Base-by-base conservation (phyloP, 176 grass and related monocot genomes). In the Rhynchospora pubera region DNA sequence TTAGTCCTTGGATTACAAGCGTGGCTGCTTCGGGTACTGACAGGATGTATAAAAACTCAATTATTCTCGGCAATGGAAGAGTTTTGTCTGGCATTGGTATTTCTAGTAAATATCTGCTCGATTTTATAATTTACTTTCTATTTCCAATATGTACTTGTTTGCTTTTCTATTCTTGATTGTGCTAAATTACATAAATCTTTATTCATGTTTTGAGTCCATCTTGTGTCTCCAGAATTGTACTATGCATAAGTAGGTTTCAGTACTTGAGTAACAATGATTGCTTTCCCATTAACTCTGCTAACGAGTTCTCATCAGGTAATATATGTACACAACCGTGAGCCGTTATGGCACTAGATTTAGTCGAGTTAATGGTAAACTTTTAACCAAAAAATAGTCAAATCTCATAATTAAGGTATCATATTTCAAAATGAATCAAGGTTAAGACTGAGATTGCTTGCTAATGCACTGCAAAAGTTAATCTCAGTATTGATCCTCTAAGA, bases 1-100 rank as follows among this genome's bases (percentile, higher is more conserved):
- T 98, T 83, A 98, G 95, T 79, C 95, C 95, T 76, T 98, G 95
- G 95, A 94, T 94, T 85, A 90, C 83, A 75, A 98, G 90, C 77
- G 90, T 98, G 18, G 92, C 87, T 18, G 95, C 90, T 85, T 98
- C 92, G 3, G 79, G 74, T 21, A 94, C 89, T 12, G 90, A 94
- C 32, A 84, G 92, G 46, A 73, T 83, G 75, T 98, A 98, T 60
- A 93, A 89, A 77, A 94, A 93, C 74, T 84, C 87, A 30, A 75
- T 94, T 63, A 56, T 91, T 74, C 86, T 75, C 82, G 95, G 90
- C 79, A 90, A 85, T 81, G 87, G 91, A 62, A 78, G 83, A 62
- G 22, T 67, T 79, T 86, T 91, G 16, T 90, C 87, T 61, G 88
- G 92, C 39, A 61, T 83, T 13, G 70, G 82, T 64, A 61, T 93